These are phyloP conservation scores for Boletus insuetus DNA, from an alignment of 768 basidiomycete genomes.

Conservation along the genomic window DNA sequence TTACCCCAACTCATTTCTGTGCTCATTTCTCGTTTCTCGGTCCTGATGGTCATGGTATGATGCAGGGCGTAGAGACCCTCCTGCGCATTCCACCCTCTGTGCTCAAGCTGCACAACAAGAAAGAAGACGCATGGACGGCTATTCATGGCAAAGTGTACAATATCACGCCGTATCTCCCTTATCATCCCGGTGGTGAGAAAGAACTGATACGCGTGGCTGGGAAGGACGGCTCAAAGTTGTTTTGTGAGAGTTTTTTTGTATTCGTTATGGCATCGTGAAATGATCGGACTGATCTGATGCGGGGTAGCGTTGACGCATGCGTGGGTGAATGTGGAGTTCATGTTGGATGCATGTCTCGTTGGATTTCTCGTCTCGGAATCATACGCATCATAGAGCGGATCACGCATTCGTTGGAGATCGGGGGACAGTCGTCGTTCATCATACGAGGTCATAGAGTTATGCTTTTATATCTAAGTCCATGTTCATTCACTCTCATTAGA, in stretches of 20 bases:
- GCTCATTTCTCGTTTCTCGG: too few species aligned
- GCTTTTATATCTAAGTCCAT: background rate
- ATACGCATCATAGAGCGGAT: slow-evolving; percentile 34
- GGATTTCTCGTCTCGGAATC: slow-evolving; percentile 84
- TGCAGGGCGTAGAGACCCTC: slow-evolving; percentile 67
- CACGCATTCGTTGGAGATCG: background rate
- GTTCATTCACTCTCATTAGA: background rate
- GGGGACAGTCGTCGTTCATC: background rate
- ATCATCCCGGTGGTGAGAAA: slow-evolving; percentile 92
- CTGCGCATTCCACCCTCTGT: slow-evolving; percentile 72
- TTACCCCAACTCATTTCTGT: too few species aligned
- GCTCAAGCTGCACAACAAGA: slow-evolving; percentile 76
- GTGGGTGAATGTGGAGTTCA: slow-evolving; percentile 96
- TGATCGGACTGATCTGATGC: background rate
- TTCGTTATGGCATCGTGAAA: background rate
- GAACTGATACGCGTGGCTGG: slow-evolving; percentile 96
- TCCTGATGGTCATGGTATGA: background rate
- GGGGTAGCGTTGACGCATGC: slow-evolving; percentile 80
- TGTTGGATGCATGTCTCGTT: slow-evolving; percentile 91
- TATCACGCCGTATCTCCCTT: slow-evolving; percentile 86
- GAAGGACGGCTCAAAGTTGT: slow-evolving; percentile 90
- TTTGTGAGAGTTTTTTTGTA: slow-evolving; percentile 56
- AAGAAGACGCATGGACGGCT: slow-evolving; percentile 89
- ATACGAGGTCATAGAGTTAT: slow-evolving; percentile 25
- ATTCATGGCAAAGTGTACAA: slow-evolving; percentile 96